Evolutionary conservation across 352 stramenopile genomes (phyloP).

Genomic region (Pythium pectinolyticum): DNA sequence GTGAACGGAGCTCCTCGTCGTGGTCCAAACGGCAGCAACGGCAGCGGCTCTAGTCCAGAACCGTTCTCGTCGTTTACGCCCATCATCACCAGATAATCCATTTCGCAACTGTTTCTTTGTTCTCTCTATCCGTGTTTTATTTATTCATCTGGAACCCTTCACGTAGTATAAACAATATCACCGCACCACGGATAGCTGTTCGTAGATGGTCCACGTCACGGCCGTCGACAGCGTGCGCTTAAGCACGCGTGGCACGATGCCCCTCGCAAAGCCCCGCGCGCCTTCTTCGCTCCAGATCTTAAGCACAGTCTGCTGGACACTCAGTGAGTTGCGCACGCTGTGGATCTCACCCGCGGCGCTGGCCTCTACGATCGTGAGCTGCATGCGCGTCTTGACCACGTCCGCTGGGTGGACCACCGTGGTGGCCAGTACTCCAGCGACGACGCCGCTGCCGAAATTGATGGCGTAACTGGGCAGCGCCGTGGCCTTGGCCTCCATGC

Average conservation of each 20-base stretch:
- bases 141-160: conserved; percentile 14
- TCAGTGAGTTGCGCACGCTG: conserved; percentile 57
- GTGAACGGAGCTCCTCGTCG: conserved; percentile 27
- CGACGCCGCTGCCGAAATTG: conserved; percentile 79
- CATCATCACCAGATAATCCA: conserved; percentile 85
- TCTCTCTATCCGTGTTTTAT: conserved; percentile 11
- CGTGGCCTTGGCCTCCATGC: conserved; percentile 42
- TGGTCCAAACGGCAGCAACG: conserved; percentile 11
- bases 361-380: conserved; percentile 66
- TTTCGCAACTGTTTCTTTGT: neutral
- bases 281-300: conserved; percentile 94
- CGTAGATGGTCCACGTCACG: conserved; percentile 99
- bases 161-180: conserved; percentile 27
- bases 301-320: conserved; percentile 58
- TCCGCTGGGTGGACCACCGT: conserved; percentile 84
- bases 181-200: conserved; percentile 76
- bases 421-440: conserved; percentile 74
- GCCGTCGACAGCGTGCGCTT: conserved; percentile 97
- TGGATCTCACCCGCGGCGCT: conserved; percentile 29
- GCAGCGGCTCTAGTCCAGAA: conserved; percentile 29
- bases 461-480: conserved; percentile 55
- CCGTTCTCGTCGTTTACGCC: conserved; percentile 84
- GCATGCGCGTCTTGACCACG: conserved; percentile 89
- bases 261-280: conserved; percentile 90
- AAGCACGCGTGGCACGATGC: conserved; percentile 92